Conservation (phyloP, 2,329 filamentous ascomycete species). For the Atkinsonella hypoxylon region DNA sequence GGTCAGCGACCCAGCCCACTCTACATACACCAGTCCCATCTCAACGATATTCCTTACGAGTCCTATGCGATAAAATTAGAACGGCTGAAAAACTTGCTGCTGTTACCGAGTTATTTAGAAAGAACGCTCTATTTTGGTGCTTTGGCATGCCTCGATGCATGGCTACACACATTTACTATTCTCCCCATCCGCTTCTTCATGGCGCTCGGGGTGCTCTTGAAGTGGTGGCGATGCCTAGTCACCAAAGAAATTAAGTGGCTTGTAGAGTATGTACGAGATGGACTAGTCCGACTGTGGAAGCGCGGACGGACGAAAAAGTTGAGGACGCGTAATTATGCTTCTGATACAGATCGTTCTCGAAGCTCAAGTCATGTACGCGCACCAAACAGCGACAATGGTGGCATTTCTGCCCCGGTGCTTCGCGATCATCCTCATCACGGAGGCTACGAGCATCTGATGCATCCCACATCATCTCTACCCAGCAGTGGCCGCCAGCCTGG, state of each 20-base stretch:
- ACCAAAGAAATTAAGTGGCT: slow-evolving; percentile 62
- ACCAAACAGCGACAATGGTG: slow-evolving; percentile 9
- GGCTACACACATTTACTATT: slow-evolving; percentile 95
- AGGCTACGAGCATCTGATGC: neutral
- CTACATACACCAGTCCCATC: slow-evolving; percentile 50
- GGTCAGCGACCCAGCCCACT: slow-evolving; percentile 49
- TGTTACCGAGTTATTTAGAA: slow-evolving; percentile 73
- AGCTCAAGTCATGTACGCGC: slow-evolving; percentile 26
- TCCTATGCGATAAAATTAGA: slow-evolving; percentile 88
- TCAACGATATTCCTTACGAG: slow-evolving; percentile 64
- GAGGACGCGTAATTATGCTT: slow-evolving; percentile 19
- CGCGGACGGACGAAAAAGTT: slow-evolving; percentile 35
- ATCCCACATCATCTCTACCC: slow-evolving; percentile 9
- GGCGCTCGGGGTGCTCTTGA: slow-evolving; percentile 61
- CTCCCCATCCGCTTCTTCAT: slow-evolving; percentile 79
- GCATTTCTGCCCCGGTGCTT: slow-evolving; percentile 3
- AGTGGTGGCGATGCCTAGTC: slow-evolving; percentile 67
- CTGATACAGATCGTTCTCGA: slow-evolving; percentile 26
- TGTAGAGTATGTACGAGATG: slow-evolving; percentile 64
- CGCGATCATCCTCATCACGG: slow-evolving; percentile 5
- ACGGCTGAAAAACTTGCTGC: slow-evolving; percentile 76
- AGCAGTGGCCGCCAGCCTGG: slow-evolving; percentile 12
- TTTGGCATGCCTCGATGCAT: slow-evolving; percentile 84
- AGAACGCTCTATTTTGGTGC: slow-evolving; percentile 78
- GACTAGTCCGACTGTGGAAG: slow-evolving; percentile 67